Evolutionary conservation across 2,329 filamentous ascomycete genomes (phyloP), one percentile per base, ranked within the genome.

Genomic region (Trichophyton simii): DNA sequence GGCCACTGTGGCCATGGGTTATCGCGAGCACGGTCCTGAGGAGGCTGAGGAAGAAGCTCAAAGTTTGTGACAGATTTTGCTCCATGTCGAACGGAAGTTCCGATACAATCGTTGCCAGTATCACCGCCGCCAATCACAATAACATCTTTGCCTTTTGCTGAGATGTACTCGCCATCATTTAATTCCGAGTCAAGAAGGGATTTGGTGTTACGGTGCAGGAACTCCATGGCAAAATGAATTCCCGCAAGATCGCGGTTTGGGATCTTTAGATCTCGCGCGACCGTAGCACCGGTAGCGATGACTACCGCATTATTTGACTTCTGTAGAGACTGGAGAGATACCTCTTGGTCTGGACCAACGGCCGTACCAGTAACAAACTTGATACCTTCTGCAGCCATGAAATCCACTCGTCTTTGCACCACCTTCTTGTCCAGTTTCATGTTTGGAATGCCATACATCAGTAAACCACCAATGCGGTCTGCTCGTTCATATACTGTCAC

Each of bases 1-100:
- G 92, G 92, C 91, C 92, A 97, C 77, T 96, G 92, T 8, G 92
- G 92, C 92, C 92, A 97, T 65, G 92, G 92, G 81, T 97, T 97
- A 77, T 96, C 92, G 65, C 85, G 83, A 66, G 89, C 91, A 77
- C 92, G 90, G 81, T 95, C 87, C 63, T 88, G 84, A 6, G 91
- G 90, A 67, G 92, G 92, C 77, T 96, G 91, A 34, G 92, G 92
- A 65, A 97, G 82, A 62, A 97, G 81, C 79, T 97, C 92, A 68
- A 97, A 96, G 83, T 97, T 96, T 77, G 88, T 88, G 65, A 97
- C 89, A 0, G 89, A 95, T 78, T 95, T 96, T 72, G 92, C 92
- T 63, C 92, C 92, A 72, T 96, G 92, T 60, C 92, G 91, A 63
- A 96, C 88, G 9, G 91, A 96, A 31, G 92, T 97, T 76, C 92